These are phyloP conservation scores for Fagopyrum homotropicum DNA, from an alignment of 148 eudicot species.

Conservation along the genomic window DNA sequence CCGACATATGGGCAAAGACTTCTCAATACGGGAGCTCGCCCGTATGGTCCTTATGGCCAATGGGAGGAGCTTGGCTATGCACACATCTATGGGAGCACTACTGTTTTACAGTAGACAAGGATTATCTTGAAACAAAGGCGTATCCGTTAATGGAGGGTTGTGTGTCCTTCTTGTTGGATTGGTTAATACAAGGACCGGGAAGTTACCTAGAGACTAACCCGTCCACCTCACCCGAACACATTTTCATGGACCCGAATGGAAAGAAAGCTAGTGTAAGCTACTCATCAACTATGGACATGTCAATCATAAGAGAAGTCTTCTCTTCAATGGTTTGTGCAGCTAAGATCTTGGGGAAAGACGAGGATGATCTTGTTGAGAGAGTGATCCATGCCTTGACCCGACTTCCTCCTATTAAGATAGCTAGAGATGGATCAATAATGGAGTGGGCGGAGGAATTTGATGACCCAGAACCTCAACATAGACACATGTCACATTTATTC, in stretches of 20 bases:
- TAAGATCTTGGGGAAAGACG: conserved; percentile 53
- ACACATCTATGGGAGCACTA: conserved; percentile 86
- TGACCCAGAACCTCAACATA: conserved; percentile 67
- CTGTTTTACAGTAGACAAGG: conserved; percentile 67
- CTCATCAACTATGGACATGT: conserved; percentile 85
- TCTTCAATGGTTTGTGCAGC: conserved; percentile 56
- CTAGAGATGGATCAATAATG: conserved; percentile 70
- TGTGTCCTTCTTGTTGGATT: conserved; percentile 64
- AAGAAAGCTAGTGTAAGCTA: conserved; percentile 79
- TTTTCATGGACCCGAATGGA: conserved; percentile 61
- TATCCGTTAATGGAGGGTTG: conserved; percentile 74
- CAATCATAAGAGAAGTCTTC: conserved; percentile 70
- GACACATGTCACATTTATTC: conserved; percentile 80
- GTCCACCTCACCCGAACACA: conserved; percentile 86
- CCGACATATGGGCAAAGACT: conserved; percentile 91
- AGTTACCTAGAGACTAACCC: conserved; percentile 68
- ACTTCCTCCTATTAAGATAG: conserved; percentile 45
- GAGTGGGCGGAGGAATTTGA: conserved; percentile 80
- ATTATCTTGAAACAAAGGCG: conserved; percentile 47
- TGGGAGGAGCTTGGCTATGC: conserved; percentile 95
- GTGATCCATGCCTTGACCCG: conserved; percentile 57
- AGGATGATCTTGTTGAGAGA: conserved; percentile 42
- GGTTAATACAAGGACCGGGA: conserved; percentile 62
- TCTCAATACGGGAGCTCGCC: conserved; percentile 60
- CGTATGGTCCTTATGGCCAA: conserved; percentile 87